Percentiles rank a stretch among this genome's conserved stretches.
phyloP scores from a whole-genome alignment of 75 land plant species.

The Sequoiadendron giganteum region DNA sequence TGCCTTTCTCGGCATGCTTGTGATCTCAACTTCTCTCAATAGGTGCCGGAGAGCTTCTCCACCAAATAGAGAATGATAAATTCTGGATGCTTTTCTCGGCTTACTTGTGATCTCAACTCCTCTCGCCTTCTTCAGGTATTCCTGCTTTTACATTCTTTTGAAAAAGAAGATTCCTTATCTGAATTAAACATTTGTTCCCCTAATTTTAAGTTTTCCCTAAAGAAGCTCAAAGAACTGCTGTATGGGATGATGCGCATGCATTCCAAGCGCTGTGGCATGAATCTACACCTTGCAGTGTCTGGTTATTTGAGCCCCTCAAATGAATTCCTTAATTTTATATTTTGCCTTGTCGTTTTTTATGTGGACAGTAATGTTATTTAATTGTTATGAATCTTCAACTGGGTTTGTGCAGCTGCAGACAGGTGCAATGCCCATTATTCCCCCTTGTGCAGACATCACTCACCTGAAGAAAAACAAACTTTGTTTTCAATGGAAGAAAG shows the following conservation, averaged over 20 bases:
- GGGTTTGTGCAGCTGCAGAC: conserved; percentile 4
- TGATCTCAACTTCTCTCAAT: too few relatives aligned
- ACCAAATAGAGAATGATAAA: not conserved
- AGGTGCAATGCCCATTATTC: not conserved
- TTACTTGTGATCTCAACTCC: not conserved
- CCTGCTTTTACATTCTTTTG: not conserved
- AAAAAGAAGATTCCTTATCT: not conserved
- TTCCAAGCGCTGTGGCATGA: too few relatives aligned
- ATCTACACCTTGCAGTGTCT: too few relatives aligned
- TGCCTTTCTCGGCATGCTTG: not conserved
- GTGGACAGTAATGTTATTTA: not conserved
- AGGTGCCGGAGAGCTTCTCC: too few relatives aligned
- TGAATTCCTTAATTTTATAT: not conserved
- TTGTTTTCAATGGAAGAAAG: not conserved
- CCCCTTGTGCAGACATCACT: not conserved
- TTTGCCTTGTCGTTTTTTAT: not conserved
- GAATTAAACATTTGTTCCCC: not conserved
- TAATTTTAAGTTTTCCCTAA: not conserved
- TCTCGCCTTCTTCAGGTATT: not conserved
- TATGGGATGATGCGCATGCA: too few relatives aligned
- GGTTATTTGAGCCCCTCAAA: too few relatives aligned
- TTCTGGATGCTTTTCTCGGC: not conserved
- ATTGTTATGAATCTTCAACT: not conserved
- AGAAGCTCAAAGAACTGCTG: too few relatives aligned
- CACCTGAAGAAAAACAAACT: not conserved